These are phyloP conservation scores for Rutstroemia sp. DNA, from an alignment of 2,329 filamentous ascomycete species.

Conservation along the genomic window DNA sequence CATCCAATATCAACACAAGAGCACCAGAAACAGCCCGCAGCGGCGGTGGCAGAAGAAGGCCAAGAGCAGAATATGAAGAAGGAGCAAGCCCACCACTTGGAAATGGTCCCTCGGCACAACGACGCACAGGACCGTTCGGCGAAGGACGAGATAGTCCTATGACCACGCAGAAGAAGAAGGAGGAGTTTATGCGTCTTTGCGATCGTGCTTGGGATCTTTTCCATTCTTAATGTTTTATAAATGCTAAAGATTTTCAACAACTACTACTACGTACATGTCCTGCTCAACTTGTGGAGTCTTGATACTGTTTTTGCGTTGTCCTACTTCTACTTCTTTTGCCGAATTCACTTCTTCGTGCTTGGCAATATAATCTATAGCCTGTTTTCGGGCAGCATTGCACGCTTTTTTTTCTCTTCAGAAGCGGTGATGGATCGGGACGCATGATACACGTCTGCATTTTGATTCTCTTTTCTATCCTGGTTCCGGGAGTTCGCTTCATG, in stretches of 20 bases:
- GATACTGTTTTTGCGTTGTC: too few relatives aligned
- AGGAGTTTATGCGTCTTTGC: slow-evolving; percentile 83
- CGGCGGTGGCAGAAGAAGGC: slow-evolving; percentile 63
- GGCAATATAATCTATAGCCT: too few relatives aligned
- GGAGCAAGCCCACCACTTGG: slow-evolving; percentile 80
- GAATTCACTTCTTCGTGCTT: too few relatives aligned
- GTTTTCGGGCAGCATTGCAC: too few relatives aligned
- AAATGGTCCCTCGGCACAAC: slow-evolving; percentile 55
- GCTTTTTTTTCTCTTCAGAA: too few relatives aligned
- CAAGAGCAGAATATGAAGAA: slow-evolving; percentile 88
- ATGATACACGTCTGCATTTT: too few relatives aligned
- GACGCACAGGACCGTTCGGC: slow-evolving; percentile 62
- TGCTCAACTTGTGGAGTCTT: too few relatives aligned
- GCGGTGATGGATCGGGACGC: too few relatives aligned
- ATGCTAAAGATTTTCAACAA: background rate
- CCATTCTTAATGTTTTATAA: slow-evolving; percentile 59
- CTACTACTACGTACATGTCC: background rate
- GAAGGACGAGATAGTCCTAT: slow-evolving; percentile 79
- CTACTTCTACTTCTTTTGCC: too few relatives aligned
- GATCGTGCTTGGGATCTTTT: slow-evolving; percentile 94
- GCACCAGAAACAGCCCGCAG: slow-evolving; percentile 34
- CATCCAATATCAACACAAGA: slow-evolving; percentile 30
- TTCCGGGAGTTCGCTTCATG: too few relatives aligned
- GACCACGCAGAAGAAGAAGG: slow-evolving; percentile 77
- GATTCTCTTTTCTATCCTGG: too few relatives aligned